These are phyloP conservation scores for Lactarius tabidus DNA, from an alignment of 768 basidiomycete species.

Conservation along the genomic window DNA sequence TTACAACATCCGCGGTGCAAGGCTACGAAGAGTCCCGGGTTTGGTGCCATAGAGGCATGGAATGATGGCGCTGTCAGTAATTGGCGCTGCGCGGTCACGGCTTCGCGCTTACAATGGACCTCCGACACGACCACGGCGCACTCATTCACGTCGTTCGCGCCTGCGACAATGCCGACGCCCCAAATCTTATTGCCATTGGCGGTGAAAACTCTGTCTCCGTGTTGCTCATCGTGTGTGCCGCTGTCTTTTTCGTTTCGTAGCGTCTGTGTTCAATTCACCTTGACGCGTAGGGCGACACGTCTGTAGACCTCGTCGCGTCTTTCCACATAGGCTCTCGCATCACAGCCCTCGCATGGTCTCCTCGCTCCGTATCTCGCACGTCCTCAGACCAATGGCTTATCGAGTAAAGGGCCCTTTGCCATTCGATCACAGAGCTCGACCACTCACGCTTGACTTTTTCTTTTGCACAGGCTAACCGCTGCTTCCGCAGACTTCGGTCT, in stretches of 20 bases:
- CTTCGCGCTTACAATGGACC: conserved; percentile 44
- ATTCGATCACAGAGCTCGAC: conserved; percentile 1
- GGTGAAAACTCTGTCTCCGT: conserved; percentile 71
- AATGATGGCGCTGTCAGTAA: background rate
- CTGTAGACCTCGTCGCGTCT: conserved; percentile 53
- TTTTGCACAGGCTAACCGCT: conserved; percentile 56
- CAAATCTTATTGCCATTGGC: conserved; percentile 68
- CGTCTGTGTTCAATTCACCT: conserved; percentile 19
- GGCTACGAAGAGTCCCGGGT: no score
- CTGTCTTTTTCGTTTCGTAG: conserved; percentile 7
- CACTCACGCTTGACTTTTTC: background rate
- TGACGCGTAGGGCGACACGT: conserved; percentile 39
- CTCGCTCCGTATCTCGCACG: conserved; percentile 62
- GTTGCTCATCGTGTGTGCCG: conserved; percentile 52
- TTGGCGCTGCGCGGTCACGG: background rate
- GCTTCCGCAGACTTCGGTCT: conserved; percentile 68
- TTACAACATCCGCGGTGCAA: no score
- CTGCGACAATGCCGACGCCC: conserved; percentile 58
- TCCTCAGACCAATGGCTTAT: conserved; percentile 62
- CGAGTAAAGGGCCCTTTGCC: conserved; percentile 45
- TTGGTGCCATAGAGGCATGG: background rate
- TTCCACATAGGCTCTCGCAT: conserved; percentile 70
- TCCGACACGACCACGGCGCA: conserved; percentile 55
- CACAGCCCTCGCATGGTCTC: conserved; percentile 77
- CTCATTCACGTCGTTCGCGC: conserved; percentile 60